These are phyloP conservation scores for Candida wancherniae DNA, from an alignment of 805 yeast genomes.

Conservation along the genomic window DNA sequence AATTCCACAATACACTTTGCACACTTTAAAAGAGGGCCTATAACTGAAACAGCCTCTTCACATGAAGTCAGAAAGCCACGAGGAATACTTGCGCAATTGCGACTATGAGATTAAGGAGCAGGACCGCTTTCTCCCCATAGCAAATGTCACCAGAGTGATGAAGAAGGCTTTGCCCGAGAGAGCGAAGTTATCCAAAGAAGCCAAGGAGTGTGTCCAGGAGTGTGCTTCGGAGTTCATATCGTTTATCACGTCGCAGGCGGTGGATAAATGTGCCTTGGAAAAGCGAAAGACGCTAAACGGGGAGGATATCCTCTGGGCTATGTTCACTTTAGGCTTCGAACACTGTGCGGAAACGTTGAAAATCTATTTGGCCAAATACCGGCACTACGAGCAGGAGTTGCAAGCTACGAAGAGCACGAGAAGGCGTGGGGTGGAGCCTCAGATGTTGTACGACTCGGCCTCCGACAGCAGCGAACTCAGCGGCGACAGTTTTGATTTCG, in stretches of 20 bases:
- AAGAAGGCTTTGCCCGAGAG: slow-evolving; percentile 65
- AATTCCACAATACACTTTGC: not conserved
- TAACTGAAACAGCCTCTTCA: not conserved
- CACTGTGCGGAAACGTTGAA: slow-evolving; percentile 66
- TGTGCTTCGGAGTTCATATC: slow-evolving; percentile 66
- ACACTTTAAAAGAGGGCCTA: not conserved
- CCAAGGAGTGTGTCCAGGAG: slow-evolving; percentile 73
- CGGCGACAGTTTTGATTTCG: slow-evolving; percentile 6
- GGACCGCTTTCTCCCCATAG: slow-evolving; percentile 41
- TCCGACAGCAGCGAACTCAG: slow-evolving; percentile 2
- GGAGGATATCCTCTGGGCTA: slow-evolving; percentile 60
- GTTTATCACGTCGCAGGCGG: slow-evolving; percentile 61
- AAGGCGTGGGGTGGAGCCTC: slow-evolving; percentile 1
- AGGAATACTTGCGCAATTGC: slow-evolving; percentile 18
- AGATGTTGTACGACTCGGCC: slow-evolving; percentile 2
- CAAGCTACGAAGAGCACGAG: slow-evolving; percentile 9
- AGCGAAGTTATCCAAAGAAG: slow-evolving; percentile 75
- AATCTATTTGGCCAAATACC: slow-evolving; percentile 61
- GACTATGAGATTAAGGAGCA: slow-evolving; percentile 43
- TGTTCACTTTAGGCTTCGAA: slow-evolving; percentile 63
- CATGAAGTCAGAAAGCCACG: slow-evolving; percentile 3
- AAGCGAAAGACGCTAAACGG: slow-evolving; percentile 69
- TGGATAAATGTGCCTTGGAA: slow-evolving; percentile 59
- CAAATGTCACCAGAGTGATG: slow-evolving; percentile 67
- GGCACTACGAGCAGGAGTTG: slow-evolving; percentile 35